phyloP scores from a whole-genome alignment of 495 filamentous ascomycete genomes.

The Lepraria neglecta region DNA sequence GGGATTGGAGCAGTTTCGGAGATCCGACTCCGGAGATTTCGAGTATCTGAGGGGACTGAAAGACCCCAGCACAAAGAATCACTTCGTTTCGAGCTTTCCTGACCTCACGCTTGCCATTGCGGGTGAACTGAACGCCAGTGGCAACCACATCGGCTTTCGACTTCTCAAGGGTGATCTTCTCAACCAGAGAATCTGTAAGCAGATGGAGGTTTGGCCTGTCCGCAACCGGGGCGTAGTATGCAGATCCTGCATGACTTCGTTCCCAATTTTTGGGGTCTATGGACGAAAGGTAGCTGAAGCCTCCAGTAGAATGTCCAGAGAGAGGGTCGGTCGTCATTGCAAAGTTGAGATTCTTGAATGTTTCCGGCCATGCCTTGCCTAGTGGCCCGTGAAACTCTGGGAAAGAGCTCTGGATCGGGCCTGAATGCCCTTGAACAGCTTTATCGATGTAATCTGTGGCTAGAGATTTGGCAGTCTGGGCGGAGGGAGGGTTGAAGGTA shows the following conservation, averaged over 20 bases:
- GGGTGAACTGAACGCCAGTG: constrained; percentile 17
- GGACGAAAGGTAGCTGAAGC: not conserved
- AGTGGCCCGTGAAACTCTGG: not conserved
- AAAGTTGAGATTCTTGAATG: not conserved
- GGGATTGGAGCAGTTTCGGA: constrained; percentile 37
- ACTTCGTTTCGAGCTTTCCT: constrained; percentile 52
- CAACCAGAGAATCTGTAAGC: constrained; percentile 41
- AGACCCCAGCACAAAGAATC: constrained; percentile 55
- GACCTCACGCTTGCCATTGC: constrained; percentile 1
- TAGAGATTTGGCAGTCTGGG: constrained; percentile 17
- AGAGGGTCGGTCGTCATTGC: not conserved
- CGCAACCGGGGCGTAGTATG: not conserved
- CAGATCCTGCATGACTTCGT: constrained; percentile 3
- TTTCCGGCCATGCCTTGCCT: not conserved
- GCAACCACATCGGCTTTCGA: constrained; percentile 8
- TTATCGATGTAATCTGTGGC: constrained; percentile 25
- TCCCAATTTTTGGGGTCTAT: not conserved
- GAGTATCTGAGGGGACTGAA: constrained; percentile 58
- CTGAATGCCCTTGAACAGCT: not conserved
- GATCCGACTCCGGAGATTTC: constrained; percentile 60
- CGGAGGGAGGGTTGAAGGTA: constrained; percentile 13
- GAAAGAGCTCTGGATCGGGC: not conserved
- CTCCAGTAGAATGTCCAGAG: not conserved
- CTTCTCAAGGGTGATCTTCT: constrained; percentile 38
- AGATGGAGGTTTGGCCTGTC: constrained; percentile 41